phyloP scores from a whole-genome alignment of 768 basidiomycete genomes.

The Pisolithus microcarpus region DNA sequence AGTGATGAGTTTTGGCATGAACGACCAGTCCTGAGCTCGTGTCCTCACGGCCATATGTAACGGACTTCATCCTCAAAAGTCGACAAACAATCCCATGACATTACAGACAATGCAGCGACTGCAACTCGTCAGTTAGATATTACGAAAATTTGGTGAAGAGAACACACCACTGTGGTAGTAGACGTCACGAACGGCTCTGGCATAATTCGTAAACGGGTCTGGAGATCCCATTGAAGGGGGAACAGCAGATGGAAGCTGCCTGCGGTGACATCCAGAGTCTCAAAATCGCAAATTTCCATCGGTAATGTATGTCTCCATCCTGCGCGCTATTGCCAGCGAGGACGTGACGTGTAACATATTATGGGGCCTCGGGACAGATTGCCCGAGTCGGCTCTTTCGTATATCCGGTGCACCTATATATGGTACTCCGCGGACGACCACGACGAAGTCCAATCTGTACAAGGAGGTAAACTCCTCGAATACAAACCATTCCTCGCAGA shows the following conservation, averaged over 20 bases:
- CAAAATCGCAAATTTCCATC: no score
- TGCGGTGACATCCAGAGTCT: neutral
- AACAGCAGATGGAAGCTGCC: neutral
- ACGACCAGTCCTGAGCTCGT: neutral
- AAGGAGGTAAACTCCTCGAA: no score
- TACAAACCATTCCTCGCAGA: no score
- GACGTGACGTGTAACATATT: no score
- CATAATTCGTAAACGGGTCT: neutral
- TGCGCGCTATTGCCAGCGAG: no score
- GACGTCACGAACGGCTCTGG: neutral
- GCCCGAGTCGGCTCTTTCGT: no score
- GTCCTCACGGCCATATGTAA: conserved; percentile 12
- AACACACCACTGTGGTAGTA: neutral
- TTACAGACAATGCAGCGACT: conserved; percentile 18
- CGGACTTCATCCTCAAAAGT: conserved; percentile 21
- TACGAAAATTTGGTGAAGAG: neutral
- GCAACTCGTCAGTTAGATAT: neutral
- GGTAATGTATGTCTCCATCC: no score
- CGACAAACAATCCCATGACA: conserved; percentile 17
- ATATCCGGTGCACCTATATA: no score
- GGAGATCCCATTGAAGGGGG: neutral
- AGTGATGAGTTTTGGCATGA: neutral
- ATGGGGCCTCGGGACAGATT: no score
- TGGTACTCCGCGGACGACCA: no score
- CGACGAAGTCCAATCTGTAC: no score